phyloP scores from a whole-genome alignment of 345 rosid species.

The Lepidium didymum region DNA sequence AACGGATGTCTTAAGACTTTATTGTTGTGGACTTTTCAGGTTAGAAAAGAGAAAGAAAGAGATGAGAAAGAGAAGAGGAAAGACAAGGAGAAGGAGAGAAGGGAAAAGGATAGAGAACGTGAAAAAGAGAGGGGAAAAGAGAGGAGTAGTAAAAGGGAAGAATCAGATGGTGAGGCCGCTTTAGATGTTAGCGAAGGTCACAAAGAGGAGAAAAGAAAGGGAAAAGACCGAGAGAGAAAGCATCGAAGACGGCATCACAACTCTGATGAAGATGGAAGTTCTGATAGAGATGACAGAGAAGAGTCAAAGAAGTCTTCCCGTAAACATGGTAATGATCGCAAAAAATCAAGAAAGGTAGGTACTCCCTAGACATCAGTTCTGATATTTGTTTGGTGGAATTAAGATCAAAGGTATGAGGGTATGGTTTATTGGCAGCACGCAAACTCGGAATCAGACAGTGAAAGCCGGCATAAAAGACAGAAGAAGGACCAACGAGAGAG shows the following conservation, averaged over 20 bases:
- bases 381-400: background rate
- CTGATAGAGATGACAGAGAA: constrained; percentile 81
- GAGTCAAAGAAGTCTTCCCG: constrained; percentile 72
- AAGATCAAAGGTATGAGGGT: background rate
- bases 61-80: constrained; percentile 50
- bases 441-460: constrained; percentile 70
- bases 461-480: constrained; percentile 62
- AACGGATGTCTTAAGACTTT: background rate
- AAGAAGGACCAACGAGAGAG: constrained; percentile 73
- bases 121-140: constrained; percentile 82
- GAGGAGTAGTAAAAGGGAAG: constrained; percentile 59
- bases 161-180: constrained; percentile 69
- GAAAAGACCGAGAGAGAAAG: constrained; percentile 76
- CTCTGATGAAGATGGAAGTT: constrained; percentile 60
- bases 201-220: constrained; percentile 77
- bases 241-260: constrained; percentile 63
- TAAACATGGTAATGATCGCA: constrained; percentile 72
- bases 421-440: constrained; percentile 48
- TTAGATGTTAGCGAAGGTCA: constrained; percentile 54
- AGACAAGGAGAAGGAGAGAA: constrained; percentile 57
- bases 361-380: background rate
- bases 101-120: constrained; percentile 72
- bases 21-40: constrained; percentile 33
- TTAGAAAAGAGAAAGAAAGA: constrained; percentile 60
- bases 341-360: constrained; percentile 96